These are phyloP conservation scores for Pugionium dolabratum DNA, from an alignment of 345 rosid species.

Conservation along the genomic window DNA sequence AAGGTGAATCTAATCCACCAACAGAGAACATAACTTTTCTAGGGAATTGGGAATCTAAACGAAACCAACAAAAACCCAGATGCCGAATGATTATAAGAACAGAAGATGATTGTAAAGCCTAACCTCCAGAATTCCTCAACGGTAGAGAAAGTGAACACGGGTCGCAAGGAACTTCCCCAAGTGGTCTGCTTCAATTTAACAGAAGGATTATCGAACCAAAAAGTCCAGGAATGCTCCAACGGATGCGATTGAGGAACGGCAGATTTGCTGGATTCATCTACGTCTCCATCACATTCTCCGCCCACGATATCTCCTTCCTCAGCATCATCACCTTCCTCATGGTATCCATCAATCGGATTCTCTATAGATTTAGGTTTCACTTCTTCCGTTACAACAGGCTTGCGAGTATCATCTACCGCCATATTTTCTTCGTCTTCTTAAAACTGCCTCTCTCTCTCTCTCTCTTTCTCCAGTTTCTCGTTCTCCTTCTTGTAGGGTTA, in stretches of 20 bases:
- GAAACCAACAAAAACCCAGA: slow-evolving; percentile 16
- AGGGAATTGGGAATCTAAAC: background rate
- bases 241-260: slow-evolving; percentile 52
- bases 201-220: slow-evolving; percentile 79
- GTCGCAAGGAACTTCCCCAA: slow-evolving; percentile 83
- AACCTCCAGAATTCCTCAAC: slow-evolving; percentile 92
- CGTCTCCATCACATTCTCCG: slow-evolving; percentile 34
- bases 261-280: slow-evolving; percentile 41
- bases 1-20: background rate
- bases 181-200: slow-evolving; percentile 55
- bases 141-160: slow-evolving; percentile 67
- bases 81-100: background rate
- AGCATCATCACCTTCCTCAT: slow-evolving; percentile 45
- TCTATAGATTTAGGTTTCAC: slow-evolving; percentile 40
- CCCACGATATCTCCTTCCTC: slow-evolving; percentile 68
- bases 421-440: slow-evolving; percentile 4
- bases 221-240: slow-evolving; percentile 85
- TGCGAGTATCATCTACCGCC: slow-evolving; percentile 46
- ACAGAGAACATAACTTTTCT: background rate
- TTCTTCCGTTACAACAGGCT: slow-evolving; percentile 36
- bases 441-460: slow-evolving; percentile 21
- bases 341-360: slow-evolving; percentile 34
- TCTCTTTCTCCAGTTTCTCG: background rate
- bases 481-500: slow-evolving; percentile 22
- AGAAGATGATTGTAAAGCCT: background rate